Evolutionary conservation across 179 eudicot genomes (phyloP).

Genomic region (Pouteria campechiana): DNA sequence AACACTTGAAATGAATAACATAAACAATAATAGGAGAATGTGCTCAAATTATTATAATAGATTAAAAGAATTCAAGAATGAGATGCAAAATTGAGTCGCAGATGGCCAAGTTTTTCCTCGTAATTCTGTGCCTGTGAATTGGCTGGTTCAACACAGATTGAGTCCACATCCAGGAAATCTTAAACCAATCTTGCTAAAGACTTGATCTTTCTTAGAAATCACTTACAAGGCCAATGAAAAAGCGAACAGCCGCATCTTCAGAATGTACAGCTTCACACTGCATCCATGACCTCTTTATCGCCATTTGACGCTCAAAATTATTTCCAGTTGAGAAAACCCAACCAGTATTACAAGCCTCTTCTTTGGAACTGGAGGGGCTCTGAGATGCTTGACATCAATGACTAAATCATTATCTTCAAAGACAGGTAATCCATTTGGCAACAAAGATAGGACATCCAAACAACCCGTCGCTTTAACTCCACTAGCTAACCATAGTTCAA

Average conservation of each 20-base stretch:
- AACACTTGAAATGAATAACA: background rate
- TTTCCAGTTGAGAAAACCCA: constrained; percentile 40
- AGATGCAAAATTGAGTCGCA: too few species aligned
- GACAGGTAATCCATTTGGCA: constrained; percentile 33
- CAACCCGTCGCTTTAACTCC: constrained; percentile 30
- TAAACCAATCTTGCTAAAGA: too few species aligned
- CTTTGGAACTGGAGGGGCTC: constrained; percentile 21
- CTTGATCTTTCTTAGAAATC: too few species aligned
- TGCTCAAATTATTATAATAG: background rate
- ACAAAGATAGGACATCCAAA: constrained; percentile 24
- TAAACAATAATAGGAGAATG: too few species aligned
- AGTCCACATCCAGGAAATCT: too few species aligned
- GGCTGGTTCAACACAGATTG: too few species aligned
- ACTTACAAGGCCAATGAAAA: constrained; percentile 39
- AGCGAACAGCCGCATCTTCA: constrained; percentile 31
- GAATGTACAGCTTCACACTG: constrained; percentile 41
- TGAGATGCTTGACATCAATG: constrained; percentile 21
- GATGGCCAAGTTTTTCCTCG: too few species aligned
- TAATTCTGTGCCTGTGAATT: too few species aligned
- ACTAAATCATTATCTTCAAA: constrained; percentile 25
- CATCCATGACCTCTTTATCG: constrained; percentile 42
- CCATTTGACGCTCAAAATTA: constrained; percentile 41
- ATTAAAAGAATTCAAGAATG: too few species aligned
- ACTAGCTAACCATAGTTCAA: constrained; percentile 37
- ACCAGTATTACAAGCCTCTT: constrained; percentile 18